Evolutionary conservation across 805 yeast genomes (phyloP).

Genomic region (Wickerhamomyces kurtzmanii): DNA sequence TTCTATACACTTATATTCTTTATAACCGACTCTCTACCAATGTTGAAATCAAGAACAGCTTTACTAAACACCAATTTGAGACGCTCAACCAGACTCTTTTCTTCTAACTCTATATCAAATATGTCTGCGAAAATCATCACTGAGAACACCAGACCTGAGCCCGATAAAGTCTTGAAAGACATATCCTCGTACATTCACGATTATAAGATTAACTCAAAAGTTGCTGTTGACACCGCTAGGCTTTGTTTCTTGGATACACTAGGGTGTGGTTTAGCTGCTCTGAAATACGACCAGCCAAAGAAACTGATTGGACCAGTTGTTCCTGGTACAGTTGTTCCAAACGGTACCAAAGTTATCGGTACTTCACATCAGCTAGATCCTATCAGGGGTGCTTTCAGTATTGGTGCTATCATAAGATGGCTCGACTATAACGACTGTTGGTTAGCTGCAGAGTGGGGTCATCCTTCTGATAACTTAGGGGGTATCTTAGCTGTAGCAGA

Average conservation of each 20-base stretch:
- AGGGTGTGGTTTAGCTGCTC: constrained; percentile 53
- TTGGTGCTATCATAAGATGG: constrained; percentile 51
- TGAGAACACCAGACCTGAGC: constrained; percentile 40
- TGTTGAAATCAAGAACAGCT: too few relatives aligned
- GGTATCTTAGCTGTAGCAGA: constrained; percentile 52
- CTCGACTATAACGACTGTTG: constrained; percentile 55
- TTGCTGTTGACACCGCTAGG: constrained; percentile 45
- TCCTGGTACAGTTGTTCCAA: constrained; percentile 44
- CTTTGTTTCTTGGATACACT: constrained; percentile 46
- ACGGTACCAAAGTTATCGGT: constrained; percentile 47
- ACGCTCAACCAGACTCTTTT: too few relatives aligned
- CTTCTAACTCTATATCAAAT: too few relatives aligned
- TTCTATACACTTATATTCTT: too few relatives aligned
- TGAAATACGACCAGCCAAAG: constrained; percentile 39
- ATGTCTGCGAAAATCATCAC: too few relatives aligned
- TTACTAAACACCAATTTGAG: too few relatives aligned
- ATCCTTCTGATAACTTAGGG: constrained; percentile 53
- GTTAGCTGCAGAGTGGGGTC: constrained; percentile 68
- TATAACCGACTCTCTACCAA: too few relatives aligned
- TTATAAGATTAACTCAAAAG: constrained; percentile 30
- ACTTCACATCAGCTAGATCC: constrained; percentile 43
- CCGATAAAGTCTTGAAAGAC: constrained; percentile 37
- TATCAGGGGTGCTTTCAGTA: constrained; percentile 45
- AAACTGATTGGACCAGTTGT: constrained; percentile 45
- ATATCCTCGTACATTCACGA: constrained; percentile 42